Evolutionary conservation across 1,284 basidiomycete genomes (phyloP).

Genomic region (Irpex rosettiformis): DNA sequence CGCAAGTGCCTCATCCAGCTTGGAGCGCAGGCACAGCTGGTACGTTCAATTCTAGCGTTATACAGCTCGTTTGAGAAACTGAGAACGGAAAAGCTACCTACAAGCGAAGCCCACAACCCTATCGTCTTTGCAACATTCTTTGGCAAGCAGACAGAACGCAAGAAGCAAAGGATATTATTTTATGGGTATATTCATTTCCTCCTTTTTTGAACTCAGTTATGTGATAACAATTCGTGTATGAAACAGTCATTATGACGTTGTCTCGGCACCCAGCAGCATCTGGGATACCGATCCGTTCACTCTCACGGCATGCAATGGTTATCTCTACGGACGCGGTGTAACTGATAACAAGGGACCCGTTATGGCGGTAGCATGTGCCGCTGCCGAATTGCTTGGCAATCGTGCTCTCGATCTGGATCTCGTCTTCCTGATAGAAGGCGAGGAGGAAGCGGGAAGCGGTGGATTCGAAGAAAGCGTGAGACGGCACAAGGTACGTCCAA

Average conservation of each 20-base stretch:
- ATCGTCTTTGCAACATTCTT: slow-evolving; percentile 84
- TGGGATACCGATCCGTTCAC: slow-evolving; percentile 90
- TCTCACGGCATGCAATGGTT: slow-evolving; percentile 84
- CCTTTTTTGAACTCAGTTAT: not conserved
- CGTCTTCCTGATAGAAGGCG: slow-evolving; percentile 91
- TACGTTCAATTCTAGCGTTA: slow-evolving; percentile 32
- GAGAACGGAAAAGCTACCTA: slow-evolving; percentile 48
- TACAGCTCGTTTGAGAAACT: not conserved
- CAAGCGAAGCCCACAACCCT: slow-evolving; percentile 67
- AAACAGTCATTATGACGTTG: slow-evolving; percentile 89
- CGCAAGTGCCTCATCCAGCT: slow-evolving; percentile 84
- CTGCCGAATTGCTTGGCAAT: slow-evolving; percentile 71
- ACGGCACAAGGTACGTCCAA: slow-evolving; percentile 63
- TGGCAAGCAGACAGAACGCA: slow-evolving; percentile 54
- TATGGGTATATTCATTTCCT: slow-evolving; percentile 57
- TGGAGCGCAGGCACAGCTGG: slow-evolving; percentile 76
- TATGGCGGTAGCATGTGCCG: slow-evolving; percentile 88
- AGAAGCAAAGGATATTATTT: slow-evolving; percentile 75
- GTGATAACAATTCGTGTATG: not conserved
- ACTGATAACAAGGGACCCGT: slow-evolving; percentile 95
- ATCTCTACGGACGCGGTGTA: slow-evolving; percentile 91
- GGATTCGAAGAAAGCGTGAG: slow-evolving; percentile 81
- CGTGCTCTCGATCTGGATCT: slow-evolving; percentile 83
- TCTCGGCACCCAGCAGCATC: slow-evolving; percentile 67
- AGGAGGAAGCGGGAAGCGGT: slow-evolving; percentile 90